Base-by-base conservation (phyloP, 805 yeast genomes). In the Saturnispora saitoi region DNA sequence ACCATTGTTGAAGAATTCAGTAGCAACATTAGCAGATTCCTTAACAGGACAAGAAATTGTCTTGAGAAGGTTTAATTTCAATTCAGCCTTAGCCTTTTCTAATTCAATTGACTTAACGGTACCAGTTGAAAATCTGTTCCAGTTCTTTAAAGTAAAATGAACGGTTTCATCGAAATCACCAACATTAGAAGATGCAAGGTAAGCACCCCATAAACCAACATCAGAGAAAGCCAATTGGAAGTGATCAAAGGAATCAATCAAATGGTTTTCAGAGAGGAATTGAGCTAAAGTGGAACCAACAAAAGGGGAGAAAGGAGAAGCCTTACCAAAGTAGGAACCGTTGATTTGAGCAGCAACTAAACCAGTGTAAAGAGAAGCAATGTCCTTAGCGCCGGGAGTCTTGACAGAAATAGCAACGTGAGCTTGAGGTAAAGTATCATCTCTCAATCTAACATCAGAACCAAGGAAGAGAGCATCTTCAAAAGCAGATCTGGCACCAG, bases 391-490 rank as follows among this genome's bases (percentile, higher is more conserved):
- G 40, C 82, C 71, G 69, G 83, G 90, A 71, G 88, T 87, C 62
- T 78, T 73, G 48, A 76, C 91, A 50, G 89, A 88, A 60, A 86
- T 73, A 48, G 89, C 69, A 59, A 84, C 75, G 75, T 83, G 83
- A 49, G 91, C 93, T 64, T 79, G 77, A 64, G 91, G 87, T 62
- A 83, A 65, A 59, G 88, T 86, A 69, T 86, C 95, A 64, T 86
- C 95, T 80, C 95, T 83, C 72, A 84, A 71, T 77, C 90, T 81
- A 56, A 84, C 82, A 65, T 86, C 95, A 42, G 93, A 84, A 66
- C 95, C 95, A 65, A 86, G 75, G 78, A 85, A 86, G 48, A 79
- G 65, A 52, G 86, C 77, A 48, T 78, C 71, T 56, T 74, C 73
- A 47, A 61, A 62, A 24, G 69, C 65, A 56, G 73, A 71, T 46